Evolutionary conservation across 2,329 filamentous ascomycete genomes (phyloP), one percentile per base, ranked within the genome.

Genomic region (Cordyceps tenuipes): DNA sequence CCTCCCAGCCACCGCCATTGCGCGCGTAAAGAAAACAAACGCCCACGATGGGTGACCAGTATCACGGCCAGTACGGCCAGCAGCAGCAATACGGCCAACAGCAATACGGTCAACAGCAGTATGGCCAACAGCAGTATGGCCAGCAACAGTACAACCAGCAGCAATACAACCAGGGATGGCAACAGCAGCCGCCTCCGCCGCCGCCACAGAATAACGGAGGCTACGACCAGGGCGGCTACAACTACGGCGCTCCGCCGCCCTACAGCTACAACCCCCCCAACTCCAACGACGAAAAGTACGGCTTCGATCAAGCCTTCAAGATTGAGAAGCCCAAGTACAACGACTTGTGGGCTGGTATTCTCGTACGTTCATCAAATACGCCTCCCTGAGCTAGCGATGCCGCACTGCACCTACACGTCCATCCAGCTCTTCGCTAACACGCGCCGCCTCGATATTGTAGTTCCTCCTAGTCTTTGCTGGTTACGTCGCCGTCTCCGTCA

Each of bases 261-360:
- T 72, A 73, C 57, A 69, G 69, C 26, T 75, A 73, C 65, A 71
- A 73, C 57, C 71, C 73, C 12, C 71, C 72, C 2, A 68, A 75
- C 56, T 65, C 69, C 47, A 71, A 72, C 34, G 69, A 69, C 57
- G 78, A 81, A 63, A 83, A 83, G 69, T 75, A 76, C 39, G 76
- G 75, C 34, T 97, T 95, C 70, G 85, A 93, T 21, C 82, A 97
- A 68, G 83, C 86, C 1, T 97, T 97, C 79, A 87, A 87, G 73
- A 73, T 97, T 57, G 83, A 90, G 56, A 86, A 78, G 64, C 91
- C 91, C n/a, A 95, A 93, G 72, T 96, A 82, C 75, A 90, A 97
- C 68, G 93, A 97, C 71, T 70, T 89, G 29, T 97, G 92, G 93
- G 92, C 92, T 3, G 91, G 88, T 4, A 76, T 95, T 46, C 76